These are phyloP conservation scores for Cyclotella atomus DNA, from an alignment of 108 stramenopile genomes.

Conservation along the genomic window DNA sequence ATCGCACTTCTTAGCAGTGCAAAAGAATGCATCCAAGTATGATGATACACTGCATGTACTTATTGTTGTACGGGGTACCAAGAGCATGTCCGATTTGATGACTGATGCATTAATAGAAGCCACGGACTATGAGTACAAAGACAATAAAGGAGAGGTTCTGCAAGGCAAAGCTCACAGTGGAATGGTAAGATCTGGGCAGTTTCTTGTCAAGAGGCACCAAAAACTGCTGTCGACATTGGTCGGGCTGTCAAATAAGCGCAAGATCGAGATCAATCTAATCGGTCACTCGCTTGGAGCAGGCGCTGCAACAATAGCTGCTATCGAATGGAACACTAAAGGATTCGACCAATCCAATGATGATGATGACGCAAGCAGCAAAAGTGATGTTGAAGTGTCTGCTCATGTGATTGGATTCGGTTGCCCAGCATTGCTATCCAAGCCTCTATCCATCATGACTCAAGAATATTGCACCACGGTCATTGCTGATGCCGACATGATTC, in stretches of 20 bases:
- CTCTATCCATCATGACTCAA: constrained; percentile 59
- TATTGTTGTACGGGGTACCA: constrained; percentile 83
- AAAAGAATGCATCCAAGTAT: constrained; percentile 60
- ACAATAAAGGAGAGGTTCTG: not conserved
- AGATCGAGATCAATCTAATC: constrained; percentile 67
- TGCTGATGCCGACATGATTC: constrained; percentile 73
- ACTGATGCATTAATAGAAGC: constrained; percentile 79
- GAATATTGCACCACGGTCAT: constrained; percentile 77
- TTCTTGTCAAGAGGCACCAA: constrained; percentile 60
- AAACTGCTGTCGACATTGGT: constrained; percentile 57
- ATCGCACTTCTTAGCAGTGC: constrained; percentile 77
- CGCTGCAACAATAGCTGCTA: constrained; percentile 77
- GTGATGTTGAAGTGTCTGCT: constrained; percentile 50
- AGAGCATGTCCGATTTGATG: constrained; percentile 72
- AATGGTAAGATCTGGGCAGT: constrained; percentile 67
- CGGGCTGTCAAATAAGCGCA: constrained; percentile 54
- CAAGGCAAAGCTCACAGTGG: constrained; percentile 74
- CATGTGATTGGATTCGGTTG: constrained; percentile 81
- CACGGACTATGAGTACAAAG: constrained; percentile 56
- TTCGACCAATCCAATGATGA: constrained; percentile 13
- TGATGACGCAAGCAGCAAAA: not conserved
- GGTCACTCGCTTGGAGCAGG: constrained; percentile 84
- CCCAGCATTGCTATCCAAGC: constrained; percentile 68
- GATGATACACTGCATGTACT: constrained; percentile 66
- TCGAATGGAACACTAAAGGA: constrained; percentile 61